Conservation (phyloP, 768 basidiomycete species). For the Amanita pallidorosea region DNA sequence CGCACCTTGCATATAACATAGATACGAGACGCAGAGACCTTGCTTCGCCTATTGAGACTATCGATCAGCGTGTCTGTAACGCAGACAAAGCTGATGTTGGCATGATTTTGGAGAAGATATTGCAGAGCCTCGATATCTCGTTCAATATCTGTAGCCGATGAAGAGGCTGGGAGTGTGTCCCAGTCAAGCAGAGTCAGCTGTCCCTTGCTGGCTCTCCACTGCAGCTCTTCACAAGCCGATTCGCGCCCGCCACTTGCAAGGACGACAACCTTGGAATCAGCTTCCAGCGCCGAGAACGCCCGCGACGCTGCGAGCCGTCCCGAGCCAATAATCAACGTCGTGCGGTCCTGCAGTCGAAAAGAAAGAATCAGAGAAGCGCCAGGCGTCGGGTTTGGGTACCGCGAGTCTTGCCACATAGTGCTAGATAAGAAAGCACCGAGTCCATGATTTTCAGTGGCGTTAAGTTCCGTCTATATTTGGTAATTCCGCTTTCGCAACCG, state of each 20-base stretch:
- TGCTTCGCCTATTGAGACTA: conserved; percentile 25
- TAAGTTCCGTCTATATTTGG: not conserved
- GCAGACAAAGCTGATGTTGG: conserved; percentile 40
- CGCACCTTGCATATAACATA: conserved; percentile 41
- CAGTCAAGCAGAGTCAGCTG: conserved; percentile 54
- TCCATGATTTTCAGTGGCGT: too few relatives aligned
- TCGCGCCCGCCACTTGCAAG: conserved; percentile 37
- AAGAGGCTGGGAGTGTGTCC: conserved; percentile 30
- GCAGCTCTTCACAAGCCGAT: conserved; percentile 59
- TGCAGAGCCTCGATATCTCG: conserved; percentile 34
- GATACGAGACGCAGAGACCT: conserved; percentile 46
- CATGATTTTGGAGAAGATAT: conserved; percentile 15
- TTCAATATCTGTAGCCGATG: conserved; percentile 16
- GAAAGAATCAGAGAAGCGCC: conserved; percentile 78
- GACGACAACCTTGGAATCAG: conserved; percentile 63
- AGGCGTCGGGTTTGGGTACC: conserved; percentile 29
- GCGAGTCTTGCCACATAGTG: not conserved
- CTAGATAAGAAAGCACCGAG: not conserved
- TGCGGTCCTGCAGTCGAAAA: conserved; percentile 46
- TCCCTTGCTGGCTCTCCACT: conserved; percentile 43
- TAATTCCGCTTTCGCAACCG: not conserved
- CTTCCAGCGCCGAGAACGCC: conserved; percentile 73
- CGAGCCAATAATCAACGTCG: conserved; percentile 66
- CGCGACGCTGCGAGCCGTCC: conserved; percentile 78
- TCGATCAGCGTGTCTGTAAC: conserved; percentile 69